These are phyloP conservation scores for Coelastrella sp. DNA, from an alignment of 139 green algal species.

Conservation along the genomic window DNA sequence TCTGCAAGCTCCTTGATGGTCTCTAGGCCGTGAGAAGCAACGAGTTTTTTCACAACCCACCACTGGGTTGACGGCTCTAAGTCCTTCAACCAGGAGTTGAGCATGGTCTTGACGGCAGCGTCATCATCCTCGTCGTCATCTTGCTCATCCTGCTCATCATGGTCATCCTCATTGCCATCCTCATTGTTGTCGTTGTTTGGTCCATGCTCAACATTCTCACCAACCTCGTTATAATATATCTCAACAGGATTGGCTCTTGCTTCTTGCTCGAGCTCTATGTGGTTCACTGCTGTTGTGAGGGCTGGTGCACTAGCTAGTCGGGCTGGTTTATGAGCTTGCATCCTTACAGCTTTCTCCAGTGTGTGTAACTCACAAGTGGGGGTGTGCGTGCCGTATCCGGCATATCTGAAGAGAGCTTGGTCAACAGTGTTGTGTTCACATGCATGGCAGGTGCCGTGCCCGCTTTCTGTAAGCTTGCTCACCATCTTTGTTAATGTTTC, in stretches of 20 bases:
- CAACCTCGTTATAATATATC: neutral
- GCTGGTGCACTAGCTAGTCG: neutral
- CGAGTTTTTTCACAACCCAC: neutral
- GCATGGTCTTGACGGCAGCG: neutral
- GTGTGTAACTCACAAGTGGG: neutral
- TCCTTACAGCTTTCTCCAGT: neutral
- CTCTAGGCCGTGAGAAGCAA: neutral
- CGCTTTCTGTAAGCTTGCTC: too few species aligned
- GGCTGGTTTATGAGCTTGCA: neutral
- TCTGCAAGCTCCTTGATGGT: neutral
- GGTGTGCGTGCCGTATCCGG: neutral
- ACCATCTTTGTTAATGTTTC: neutral
- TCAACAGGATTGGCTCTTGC: neutral
- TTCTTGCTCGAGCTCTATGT: neutral
- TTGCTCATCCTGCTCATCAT: too few species aligned
- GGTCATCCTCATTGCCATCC: too few species aligned
- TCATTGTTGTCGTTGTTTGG: too few species aligned
- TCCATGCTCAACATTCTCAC: too few species aligned
- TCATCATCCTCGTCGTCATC: neutral
- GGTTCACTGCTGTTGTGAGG: neutral
- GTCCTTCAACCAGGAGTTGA: neutral
- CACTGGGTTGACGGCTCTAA: neutral
- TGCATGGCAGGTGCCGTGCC: neutral
- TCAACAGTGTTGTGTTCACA: neutral
- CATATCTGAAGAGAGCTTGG: neutral